These are phyloP conservation scores for Pichia sp. DNA, from an alignment of 1,139 yeast genomes.

Conservation along the genomic window DNA sequence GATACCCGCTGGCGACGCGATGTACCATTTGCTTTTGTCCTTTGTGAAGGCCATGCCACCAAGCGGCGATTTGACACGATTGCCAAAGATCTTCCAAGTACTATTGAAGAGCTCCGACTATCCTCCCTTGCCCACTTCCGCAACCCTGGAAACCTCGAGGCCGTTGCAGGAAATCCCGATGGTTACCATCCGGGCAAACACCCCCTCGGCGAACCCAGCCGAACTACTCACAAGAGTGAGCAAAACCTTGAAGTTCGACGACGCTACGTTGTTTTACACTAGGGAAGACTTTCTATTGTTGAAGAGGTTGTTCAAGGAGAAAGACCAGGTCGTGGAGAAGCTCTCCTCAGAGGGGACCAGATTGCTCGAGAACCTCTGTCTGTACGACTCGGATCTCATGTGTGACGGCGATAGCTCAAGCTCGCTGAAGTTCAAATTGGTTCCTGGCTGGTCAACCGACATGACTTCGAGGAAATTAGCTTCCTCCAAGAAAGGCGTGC, in stretches of 20 bases:
- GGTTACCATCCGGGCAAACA: constrained; percentile 62
- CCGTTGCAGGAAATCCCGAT: constrained; percentile 57
- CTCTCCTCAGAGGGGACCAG: constrained; percentile 73
- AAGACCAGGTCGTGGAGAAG: constrained; percentile 52
- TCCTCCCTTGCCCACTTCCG: constrained; percentile 45
- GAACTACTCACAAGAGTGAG: constrained; percentile 58
- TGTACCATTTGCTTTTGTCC: constrained; percentile 73
- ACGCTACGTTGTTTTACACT: constrained; percentile 64
- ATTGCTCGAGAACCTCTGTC: constrained; percentile 54
- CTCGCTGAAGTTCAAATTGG: constrained; percentile 36
- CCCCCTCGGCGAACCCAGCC: constrained; percentile 54
- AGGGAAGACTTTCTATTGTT: constrained; percentile 76
- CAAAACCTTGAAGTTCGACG: constrained; percentile 63
- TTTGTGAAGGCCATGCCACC: constrained; percentile 80
- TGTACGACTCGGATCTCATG: constrained; percentile 28
- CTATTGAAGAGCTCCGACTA: constrained; percentile 58
- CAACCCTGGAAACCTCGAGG: constrained; percentile 35
- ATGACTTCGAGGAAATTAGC: constrained; percentile 14
- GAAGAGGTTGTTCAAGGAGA: constrained; percentile 64
- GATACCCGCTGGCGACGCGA: constrained; percentile 80
- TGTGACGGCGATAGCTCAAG: constrained; percentile 18
- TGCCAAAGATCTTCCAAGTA: constrained; percentile 63
- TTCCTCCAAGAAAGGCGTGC: constrained; percentile 4
- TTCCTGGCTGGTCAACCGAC: constrained; percentile 43
- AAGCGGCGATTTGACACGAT: constrained; percentile 48